A percentile compares a stretch with the other conserved stretches of the same genome.
These are phyloP conservation scores for Dactylellina cionopaga DNA, from an alignment of 2,329 filamentous ascomycete species.

Conservation along the genomic window DNA sequence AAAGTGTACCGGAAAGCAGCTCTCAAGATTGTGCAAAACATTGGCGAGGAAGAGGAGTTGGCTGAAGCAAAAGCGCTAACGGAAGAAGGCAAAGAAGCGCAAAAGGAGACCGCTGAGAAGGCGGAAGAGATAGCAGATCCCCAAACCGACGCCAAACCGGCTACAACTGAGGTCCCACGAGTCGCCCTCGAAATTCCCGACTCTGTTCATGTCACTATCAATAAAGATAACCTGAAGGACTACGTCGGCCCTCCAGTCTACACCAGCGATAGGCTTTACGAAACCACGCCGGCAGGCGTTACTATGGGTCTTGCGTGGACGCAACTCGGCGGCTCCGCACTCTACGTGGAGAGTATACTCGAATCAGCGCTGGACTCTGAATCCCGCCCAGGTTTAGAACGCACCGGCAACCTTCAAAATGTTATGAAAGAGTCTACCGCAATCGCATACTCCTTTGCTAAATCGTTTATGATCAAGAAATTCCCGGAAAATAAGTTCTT, in stretches of 20 bases:
- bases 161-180: constrained; percentile 73
- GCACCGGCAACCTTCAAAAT: constrained; percentile 91
- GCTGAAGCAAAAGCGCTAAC: constrained; percentile 84
- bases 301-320: constrained; percentile 99
- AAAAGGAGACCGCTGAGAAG: constrained; percentile 55
- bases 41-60: constrained; percentile 82
- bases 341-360: constrained; percentile 96
- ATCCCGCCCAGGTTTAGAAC: constrained; percentile 82
- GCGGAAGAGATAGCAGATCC: constrained; percentile 55
- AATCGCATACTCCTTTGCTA: constrained; percentile 96
- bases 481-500: constrained; percentile 96
- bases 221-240: constrained; percentile 90
- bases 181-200: constrained; percentile 85
- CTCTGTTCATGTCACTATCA: constrained; percentile 83
- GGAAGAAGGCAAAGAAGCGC: constrained; percentile 70
- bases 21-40: constrained; percentile 93
- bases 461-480: constrained; percentile 82
- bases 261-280: constrained; percentile 94
- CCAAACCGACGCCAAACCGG: constrained; percentile 66
- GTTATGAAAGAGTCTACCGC: constrained; percentile 98
- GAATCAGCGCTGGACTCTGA: constrained; percentile 78
- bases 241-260: constrained; percentile 96
- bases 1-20: constrained; percentile 98
- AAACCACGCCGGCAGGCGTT: constrained; percentile 89
- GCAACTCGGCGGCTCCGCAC: constrained; percentile 91